phyloP scores from a whole-genome alignment of 306 rosid genomes.

The Hippophae tibetana region DNA sequence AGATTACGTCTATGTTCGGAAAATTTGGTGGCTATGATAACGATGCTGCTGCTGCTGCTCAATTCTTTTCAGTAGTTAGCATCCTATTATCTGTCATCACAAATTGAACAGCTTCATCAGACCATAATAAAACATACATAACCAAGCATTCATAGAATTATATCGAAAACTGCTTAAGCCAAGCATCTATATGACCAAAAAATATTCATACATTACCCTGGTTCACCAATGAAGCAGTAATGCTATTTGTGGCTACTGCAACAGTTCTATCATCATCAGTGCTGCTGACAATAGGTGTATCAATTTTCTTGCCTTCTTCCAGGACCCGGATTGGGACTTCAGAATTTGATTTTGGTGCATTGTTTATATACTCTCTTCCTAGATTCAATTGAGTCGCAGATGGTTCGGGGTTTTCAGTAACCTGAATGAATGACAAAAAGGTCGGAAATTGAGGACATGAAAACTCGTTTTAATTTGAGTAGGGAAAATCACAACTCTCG shows the following conservation, averaged over 20 bases:
- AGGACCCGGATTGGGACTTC: conserved; percentile 6
- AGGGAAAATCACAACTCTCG: too few species aligned
- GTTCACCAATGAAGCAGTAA: conserved; percentile 27
- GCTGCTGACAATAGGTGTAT: conserved; percentile 20
- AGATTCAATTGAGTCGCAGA: conserved; percentile 30
- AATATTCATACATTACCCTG: conserved; percentile 40
- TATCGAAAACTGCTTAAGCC: too few species aligned
- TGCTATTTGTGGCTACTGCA: conserved; percentile 30
- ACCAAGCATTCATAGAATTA: neutral
- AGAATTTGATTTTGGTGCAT: conserved; percentile 19
- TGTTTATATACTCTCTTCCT: conserved; percentile 27
- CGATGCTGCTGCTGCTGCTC: conserved; percentile 24
- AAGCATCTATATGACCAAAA: too few species aligned
- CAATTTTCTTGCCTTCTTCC: conserved; percentile 26
- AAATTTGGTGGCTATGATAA: conserved; percentile 11
- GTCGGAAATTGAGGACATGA: conserved; percentile 6
- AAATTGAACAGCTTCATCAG: conserved; percentile 12
- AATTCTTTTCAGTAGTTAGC: conserved; percentile 28
- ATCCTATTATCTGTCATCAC: conserved; percentile 30
- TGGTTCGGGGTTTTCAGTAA: conserved; percentile 28
- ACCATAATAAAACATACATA: neutral
- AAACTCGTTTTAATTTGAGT: too few species aligned
- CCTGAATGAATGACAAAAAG: conserved; percentile 34
- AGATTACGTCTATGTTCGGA: too few species aligned
- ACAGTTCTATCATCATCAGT: conserved; percentile 18